Base-by-base conservation (phyloP, 2,329 filamentous ascomycete genomes). In the Colletotrichum lini region DNA sequence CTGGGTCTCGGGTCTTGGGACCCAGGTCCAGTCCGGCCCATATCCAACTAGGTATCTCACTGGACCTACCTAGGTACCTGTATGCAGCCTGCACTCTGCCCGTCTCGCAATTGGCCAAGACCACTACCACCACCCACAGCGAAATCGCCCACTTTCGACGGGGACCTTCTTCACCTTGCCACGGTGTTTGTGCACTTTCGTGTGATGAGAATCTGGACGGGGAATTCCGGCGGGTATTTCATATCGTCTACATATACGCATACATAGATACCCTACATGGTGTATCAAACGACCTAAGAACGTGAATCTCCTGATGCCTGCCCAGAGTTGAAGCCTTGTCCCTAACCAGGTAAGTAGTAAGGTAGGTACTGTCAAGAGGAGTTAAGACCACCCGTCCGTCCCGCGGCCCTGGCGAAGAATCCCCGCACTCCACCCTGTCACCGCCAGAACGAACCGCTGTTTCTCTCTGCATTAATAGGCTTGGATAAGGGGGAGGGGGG, bases 401-500 rank as follows among this genome's bases (percentile, higher is more conserved):
- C 67, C 49, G 63, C 56, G 42, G 47, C 54, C 44, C 56, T 61
- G 50, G 56, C 56, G 16, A 49, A 58, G 21, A 67, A 67, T 53
- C 69, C 69, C 69, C 69, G 65, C 69, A 72, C 58, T 49, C 47
- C 44, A 63, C 69, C 59, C 59, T 56, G 69, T 72, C 69, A 72
- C 69, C 69, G 65, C 69, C 69, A 72, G 69, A 72, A 72, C 65
- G 47, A 72, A 69, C 69, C 69, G 59, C 54, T 59, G 18, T 62
- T 64, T 59, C 58, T 47, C n/a, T 68, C 58, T 69, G 65, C 69
- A 60, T 54, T 69, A 59, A 69, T 64, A 72, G 65, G 69, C 47
- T 26, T 59, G 58, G 65, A 69, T 64, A 58, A 62, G 54, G 61
- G 45, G 35, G 35, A 1, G 2, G 35, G 35, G 56, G 18, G 21